A percentile compares a stretch with the other conserved stretches of the same genome.
phyloP scores from a whole-genome alignment of 2,329 filamentous ascomycete species.

The Colletotrichum musae region DNA sequence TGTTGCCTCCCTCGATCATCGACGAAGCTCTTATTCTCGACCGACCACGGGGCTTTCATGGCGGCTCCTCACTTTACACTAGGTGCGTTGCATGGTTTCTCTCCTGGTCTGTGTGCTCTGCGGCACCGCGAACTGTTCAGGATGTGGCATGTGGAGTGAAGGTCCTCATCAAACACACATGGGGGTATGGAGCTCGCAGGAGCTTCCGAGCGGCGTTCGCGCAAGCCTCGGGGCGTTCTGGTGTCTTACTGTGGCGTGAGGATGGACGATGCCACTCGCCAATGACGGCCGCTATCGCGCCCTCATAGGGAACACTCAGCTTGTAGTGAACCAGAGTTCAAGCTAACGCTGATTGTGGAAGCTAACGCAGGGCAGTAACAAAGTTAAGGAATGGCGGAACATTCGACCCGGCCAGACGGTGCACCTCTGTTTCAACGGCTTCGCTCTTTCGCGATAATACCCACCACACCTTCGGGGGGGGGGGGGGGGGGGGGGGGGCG shows the following conservation, averaged over 20 bases:
- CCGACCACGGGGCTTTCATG: slow-evolving; percentile 1
- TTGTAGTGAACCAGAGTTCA: slow-evolving; percentile 16
- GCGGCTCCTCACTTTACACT: no score
- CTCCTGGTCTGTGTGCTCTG: slow-evolving; percentile 18
- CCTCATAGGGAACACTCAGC: slow-evolving; percentile 23
- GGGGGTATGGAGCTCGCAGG: slow-evolving; percentile 6
- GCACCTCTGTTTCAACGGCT: slow-evolving; percentile 35
- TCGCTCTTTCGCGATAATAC: slow-evolving; percentile 16
- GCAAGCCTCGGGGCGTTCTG: slow-evolving; percentile 13
- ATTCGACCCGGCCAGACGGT: slow-evolving; percentile 35
- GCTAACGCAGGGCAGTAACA: slow-evolving; percentile 29
- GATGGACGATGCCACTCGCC: slow-evolving; percentile 17
- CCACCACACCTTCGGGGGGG: slow-evolving; percentile 11
- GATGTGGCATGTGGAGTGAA: slow-evolving; percentile 31
- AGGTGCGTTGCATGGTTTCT: slow-evolving; percentile 22
- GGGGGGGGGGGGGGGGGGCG: no score
- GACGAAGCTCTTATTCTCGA: slow-evolving; percentile 16
- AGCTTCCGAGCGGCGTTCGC: slow-evolving; percentile 28
- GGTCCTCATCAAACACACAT: slow-evolving; percentile 31
- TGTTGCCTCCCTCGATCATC: not conserved
- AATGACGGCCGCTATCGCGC: slow-evolving; percentile 14
- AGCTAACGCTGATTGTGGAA: slow-evolving; percentile 21
- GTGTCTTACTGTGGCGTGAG: slow-evolving; percentile 39
- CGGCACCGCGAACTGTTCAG: slow-evolving; percentile 15
- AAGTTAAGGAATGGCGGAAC: slow-evolving; percentile 25